Base-by-base conservation (phyloP, 2,329 filamentous ascomycete genomes). In the Scedosporium minutisporum region DNA sequence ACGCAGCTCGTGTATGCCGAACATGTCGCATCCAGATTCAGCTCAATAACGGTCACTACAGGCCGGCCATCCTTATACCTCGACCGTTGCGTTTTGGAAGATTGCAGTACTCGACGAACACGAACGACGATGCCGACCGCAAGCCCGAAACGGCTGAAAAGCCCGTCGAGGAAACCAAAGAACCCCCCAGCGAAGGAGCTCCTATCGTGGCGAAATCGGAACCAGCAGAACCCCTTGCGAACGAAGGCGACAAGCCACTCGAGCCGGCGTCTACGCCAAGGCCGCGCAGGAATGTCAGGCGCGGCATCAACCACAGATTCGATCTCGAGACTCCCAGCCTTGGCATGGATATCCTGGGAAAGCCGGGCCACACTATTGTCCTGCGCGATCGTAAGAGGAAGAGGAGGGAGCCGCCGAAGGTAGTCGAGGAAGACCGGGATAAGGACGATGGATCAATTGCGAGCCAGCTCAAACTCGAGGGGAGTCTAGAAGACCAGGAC, bases 331-430 rank as follows among this genome's bases (percentile, higher is more conserved):
- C 60, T 10, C 33, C 60, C 12, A 62, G 61, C 27, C 65, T 77
- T 5, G 70, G 69, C 1, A 67, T 74, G 16, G 65, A 68, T 3
- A 72, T 74, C 1, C 71, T 77, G 3, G 76, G 76, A 21, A 63
- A 69, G 38, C 70, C 70, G 2, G 76, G 77, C 12, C 72, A 77
- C 16, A 78, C 79, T 25, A 77, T 85, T 57, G 72, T 85, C 42
- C 72, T 84, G 71, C 74, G 68, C 63, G 74, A 78, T 44, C 65
- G 64, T 58, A 63, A 58, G 41, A 65, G 58, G 58, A 38, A 58
- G 2, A 62, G 62, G 29, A n/a, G 60, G 4, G 59, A 62, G 3
- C 21, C 23, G n/a, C 58, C 33, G 27, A 27, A 57, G 16, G 53
- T 62, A 0, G n/a, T 63, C 6, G 65, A 67, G 10, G 63, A 69